phyloP scores from a whole-genome alignment of 2,329 filamentous ascomycete species.

The Clonostachys chloroleuca region DNA sequence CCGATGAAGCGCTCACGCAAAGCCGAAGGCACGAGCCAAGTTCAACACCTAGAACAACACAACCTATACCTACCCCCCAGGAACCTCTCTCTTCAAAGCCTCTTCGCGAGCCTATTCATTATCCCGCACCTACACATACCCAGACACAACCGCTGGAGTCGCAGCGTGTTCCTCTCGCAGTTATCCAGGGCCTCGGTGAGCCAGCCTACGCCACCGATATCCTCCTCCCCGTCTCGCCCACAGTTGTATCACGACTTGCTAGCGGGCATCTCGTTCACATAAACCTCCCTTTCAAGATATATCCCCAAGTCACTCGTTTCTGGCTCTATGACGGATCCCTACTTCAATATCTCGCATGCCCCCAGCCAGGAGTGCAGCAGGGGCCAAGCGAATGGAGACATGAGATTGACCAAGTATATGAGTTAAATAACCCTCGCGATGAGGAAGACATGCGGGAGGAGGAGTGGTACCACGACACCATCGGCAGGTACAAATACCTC shows the following conservation, averaged over 20 bases:
- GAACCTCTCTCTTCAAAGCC: slow-evolving; percentile 4
- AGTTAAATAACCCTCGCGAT: slow-evolving; percentile 55
- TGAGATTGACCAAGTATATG: slow-evolving; percentile 43
- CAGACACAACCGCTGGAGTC: slow-evolving; percentile 27
- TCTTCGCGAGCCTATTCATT: slow-evolving; percentile 19
- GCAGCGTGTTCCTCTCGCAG: slow-evolving; percentile 46
- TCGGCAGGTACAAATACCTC: slow-evolving; percentile 42
- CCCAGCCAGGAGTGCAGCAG: slow-evolving; percentile 39
- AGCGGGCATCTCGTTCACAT: slow-evolving; percentile 48
- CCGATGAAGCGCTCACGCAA: too few relatives aligned
- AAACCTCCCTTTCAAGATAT: slow-evolving; percentile 51
- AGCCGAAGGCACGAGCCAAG: not conserved
- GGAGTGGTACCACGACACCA: slow-evolving; percentile 41
- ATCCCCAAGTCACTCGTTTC: slow-evolving; percentile 49
- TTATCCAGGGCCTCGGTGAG: slow-evolving; percentile 40
- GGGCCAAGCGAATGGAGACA: slow-evolving; percentile 24
- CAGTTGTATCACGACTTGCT: slow-evolving; percentile 43
- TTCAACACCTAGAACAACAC: slow-evolving; percentile 1
- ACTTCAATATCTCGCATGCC: slow-evolving; percentile 55
- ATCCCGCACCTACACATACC: slow-evolving; percentile 8
- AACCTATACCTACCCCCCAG: not conserved
- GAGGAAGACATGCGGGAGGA: slow-evolving; percentile 46
- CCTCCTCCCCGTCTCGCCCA: slow-evolving; percentile 42
- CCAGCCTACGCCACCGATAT: slow-evolving; percentile 48
- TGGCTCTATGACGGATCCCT: slow-evolving; percentile 54